phyloP scores from a whole-genome alignment of 306 rosid genomes.

The Malus asiatica region DNA sequence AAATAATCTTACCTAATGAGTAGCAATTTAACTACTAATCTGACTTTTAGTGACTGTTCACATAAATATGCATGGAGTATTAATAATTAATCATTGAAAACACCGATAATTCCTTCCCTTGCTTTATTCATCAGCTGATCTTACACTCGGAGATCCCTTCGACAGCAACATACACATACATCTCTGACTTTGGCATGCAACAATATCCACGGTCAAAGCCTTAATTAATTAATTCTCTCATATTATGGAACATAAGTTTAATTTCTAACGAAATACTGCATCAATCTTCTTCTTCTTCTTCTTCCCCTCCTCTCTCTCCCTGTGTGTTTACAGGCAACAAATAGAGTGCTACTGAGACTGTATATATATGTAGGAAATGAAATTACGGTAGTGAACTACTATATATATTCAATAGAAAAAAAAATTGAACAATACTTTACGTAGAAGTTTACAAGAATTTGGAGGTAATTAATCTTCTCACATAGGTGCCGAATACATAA shows the following conservation, averaged over 20 bases:
- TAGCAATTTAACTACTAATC: conserved; percentile 30
- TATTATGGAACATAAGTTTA: neutral
- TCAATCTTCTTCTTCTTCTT: too few species aligned
- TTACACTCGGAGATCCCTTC: conserved; percentile 19
- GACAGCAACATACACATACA: neutral
- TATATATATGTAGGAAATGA: neutral
- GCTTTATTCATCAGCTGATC: conserved; percentile 16
- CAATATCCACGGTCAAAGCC: conserved; percentile 2
- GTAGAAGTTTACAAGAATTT: neutral
- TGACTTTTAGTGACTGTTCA: conserved; percentile 22
- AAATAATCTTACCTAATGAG: conserved; percentile 29
- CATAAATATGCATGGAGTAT: neutral
- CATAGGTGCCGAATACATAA: neutral
- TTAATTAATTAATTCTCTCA: neutral
- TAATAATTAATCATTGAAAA: neutral
- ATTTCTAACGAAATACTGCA: neutral
- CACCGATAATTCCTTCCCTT: neutral
- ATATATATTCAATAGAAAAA: neutral
- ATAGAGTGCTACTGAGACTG: too few species aligned
- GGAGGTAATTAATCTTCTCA: neutral
- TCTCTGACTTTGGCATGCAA: conserved; percentile 26
- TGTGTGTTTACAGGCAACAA: too few species aligned
- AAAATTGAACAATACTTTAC: neutral
- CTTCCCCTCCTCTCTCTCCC: too few species aligned
- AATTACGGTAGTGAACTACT: neutral